phyloP scores from a whole-genome alignment of 345 rosid genomes.

The Xanthoceras sorbifolium region DNA sequence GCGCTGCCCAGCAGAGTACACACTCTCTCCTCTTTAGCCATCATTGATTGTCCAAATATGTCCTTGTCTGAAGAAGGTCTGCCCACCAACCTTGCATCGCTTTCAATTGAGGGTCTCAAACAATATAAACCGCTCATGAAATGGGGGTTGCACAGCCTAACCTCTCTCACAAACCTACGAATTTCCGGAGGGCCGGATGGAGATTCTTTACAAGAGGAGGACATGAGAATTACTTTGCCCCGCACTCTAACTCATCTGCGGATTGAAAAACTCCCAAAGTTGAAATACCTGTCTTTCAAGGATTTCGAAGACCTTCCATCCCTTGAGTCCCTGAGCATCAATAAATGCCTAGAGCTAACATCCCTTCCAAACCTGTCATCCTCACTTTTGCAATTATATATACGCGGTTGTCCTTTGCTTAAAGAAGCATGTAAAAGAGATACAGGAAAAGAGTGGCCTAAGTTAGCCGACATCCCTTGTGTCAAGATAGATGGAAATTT shows the following conservation, averaged over 20 bases:
- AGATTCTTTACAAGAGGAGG: slow-evolving; percentile 19
- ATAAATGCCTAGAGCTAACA: slow-evolving; percentile 12
- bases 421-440: not conserved
- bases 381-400: not conserved
- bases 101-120: slow-evolving; percentile 7
- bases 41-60: not conserved
- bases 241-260: not conserved
- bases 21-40: not conserved
- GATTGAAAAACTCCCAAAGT: slow-evolving; percentile 14
- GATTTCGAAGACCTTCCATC: slow-evolving; percentile 19
- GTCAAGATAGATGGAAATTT: not conserved
- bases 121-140: slow-evolving; percentile 8
- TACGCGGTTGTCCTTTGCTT: not conserved
- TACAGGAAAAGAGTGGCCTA: no score
- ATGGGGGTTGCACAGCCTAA: slow-evolving; percentile 23
- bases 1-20: not conserved
- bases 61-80: slow-evolving; percentile 29
- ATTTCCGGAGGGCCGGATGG: slow-evolving; percentile 13
- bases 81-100: slow-evolving; percentile 17
- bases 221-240: slow-evolving; percentile 19
- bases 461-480: not conserved
- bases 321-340: slow-evolving; percentile 12
- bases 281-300: slow-evolving; percentile 10
- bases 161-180: slow-evolving; percentile 8
- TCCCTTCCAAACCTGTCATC: slow-evolving; percentile 16